Evolutionary conservation across 257 asterid genomes (phyloP).

Genomic region (Voacanga thouarsii): DNA sequence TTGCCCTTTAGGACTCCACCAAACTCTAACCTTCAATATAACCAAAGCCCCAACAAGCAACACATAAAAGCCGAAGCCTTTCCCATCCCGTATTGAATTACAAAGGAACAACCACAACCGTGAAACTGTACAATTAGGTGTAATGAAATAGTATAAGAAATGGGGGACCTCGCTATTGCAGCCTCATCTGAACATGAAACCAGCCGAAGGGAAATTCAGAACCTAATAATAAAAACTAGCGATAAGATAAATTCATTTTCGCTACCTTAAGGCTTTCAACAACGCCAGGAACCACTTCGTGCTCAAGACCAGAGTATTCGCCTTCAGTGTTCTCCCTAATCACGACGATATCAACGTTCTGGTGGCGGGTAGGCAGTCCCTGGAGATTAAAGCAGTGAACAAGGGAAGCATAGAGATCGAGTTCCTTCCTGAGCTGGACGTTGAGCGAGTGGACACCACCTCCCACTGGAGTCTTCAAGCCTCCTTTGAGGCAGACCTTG

Average conservation of each 20-base stretch:
- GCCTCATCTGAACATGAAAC: not conserved
- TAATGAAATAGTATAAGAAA: not conserved
- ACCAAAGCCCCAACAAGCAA: not conserved
- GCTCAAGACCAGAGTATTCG: slow-evolving; percentile 94
- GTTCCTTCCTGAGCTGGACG: slow-evolving; percentile 79
- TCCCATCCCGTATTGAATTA: not conserved
- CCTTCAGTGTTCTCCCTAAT: slow-evolving; percentile 98
- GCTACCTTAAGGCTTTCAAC: slow-evolving; percentile 95
- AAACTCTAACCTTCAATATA: not conserved
- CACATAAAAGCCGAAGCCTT: not conserved
- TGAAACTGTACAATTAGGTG: not conserved
- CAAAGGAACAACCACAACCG: not conserved
- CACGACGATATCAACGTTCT: slow-evolving; percentile 83
- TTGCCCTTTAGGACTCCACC: not conserved
- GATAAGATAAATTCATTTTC: not conserved
- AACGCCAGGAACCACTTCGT: slow-evolving; percentile 99
- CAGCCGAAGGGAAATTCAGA: not conserved
- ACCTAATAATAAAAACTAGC: not conserved
- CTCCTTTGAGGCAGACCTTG: slow-evolving; percentile 90
- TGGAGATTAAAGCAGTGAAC: slow-evolving; percentile 82
- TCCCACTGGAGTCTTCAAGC: slow-evolving; percentile 86
- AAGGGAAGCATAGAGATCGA: slow-evolving; percentile 90
- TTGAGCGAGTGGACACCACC: slow-evolving; percentile 95
- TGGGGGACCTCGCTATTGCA: not conserved
- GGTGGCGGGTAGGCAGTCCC: slow-evolving; percentile 84